These are phyloP conservation scores for Auriculariales sp. DNA, from an alignment of 768 basidiomycete genomes.

Conservation along the genomic window DNA sequence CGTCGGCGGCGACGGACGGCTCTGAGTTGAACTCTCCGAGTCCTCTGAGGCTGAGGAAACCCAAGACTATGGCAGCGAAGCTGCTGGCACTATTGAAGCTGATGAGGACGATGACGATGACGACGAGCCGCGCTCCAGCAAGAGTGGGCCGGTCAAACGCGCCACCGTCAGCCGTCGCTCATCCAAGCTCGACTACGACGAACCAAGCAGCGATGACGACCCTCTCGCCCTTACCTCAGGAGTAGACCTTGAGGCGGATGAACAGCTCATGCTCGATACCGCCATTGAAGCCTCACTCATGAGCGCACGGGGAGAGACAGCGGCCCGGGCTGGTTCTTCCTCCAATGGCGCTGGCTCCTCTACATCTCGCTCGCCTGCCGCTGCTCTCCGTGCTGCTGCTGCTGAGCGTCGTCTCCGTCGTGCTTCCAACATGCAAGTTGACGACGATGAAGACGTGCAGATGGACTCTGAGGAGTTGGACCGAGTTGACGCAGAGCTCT, in stretches of 20 bases:
- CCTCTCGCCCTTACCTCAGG: neutral
- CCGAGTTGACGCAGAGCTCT: slow-evolving; percentile 2
- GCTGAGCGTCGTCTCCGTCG: slow-evolving; percentile 33
- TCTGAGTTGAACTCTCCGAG: slow-evolving; percentile 39
- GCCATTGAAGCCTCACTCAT: slow-evolving; percentile 41
- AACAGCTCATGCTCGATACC: slow-evolving; percentile 38
- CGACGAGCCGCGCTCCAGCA: neutral
- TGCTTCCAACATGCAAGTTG: neutral
- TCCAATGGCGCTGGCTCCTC: slow-evolving; percentile 16
- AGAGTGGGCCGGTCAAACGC: slow-evolving; percentile 3
- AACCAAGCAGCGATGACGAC: slow-evolving; percentile 1
- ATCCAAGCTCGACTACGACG: slow-evolving; percentile 1
- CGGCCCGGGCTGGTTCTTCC: slow-evolving; percentile 18
- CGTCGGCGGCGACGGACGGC: slow-evolving; percentile 21
- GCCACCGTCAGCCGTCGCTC: slow-evolving; percentile 12
- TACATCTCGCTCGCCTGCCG: slow-evolving; percentile 17
- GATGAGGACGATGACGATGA: slow-evolving; percentile 5
- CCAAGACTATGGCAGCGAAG: slow-evolving; percentile 13
- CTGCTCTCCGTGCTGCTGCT: slow-evolving; percentile 32
- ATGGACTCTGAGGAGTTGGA: slow-evolving; percentile 21
- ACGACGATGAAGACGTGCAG: slow-evolving; percentile 15
- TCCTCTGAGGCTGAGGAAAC: slow-evolving; percentile 20
- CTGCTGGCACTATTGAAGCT: slow-evolving; percentile 12
- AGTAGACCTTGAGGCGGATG: slow-evolving; percentile 20
- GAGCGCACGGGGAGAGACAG: slow-evolving; percentile 15